Base-by-base conservation (phyloP, 805 yeast species). In the Babjeviella inositovora region DNA sequence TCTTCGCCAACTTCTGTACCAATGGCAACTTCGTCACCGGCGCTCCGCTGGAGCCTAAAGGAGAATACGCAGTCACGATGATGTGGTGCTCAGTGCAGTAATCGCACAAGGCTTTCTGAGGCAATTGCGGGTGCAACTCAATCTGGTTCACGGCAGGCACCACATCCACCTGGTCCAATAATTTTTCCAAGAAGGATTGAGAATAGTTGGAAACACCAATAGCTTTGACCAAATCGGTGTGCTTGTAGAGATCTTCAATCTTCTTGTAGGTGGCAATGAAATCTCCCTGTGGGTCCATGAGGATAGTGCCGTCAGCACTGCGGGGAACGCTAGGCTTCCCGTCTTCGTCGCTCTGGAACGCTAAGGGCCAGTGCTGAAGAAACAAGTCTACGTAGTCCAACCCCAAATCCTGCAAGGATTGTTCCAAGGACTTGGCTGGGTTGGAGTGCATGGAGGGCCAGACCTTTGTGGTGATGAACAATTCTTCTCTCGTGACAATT, bases 41-140 rank as follows among this genome's bases (percentile, higher is more conserved):
- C 1, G 80, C 80, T 21, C 77, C 77, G 11, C 50, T 40, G 3
- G 72, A 52, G 5, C 85, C 90, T 24, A 70, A 50, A 7, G 80
- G 79, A 13, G 75, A 62, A 33, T 62, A 72, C 0, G 76, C 75
- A 15, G 54, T 60, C 5, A 68, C 35, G 4, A 48, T 28, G 20
- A 62, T 58, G 4, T 47, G 42, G 22, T 59, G 37, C 11, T 45
- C 26, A 22, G 42, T 33, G 25, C 55, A 45, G 28, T 43, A 60
- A 7, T 51, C 45, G 15, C 50, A 49, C 28, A 61, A 39, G 12
- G 57, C 62, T 11, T 45, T 31, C 26, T 59, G 45, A 1, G 50
- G 56, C 8, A 58, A 46, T 24, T 41, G 40, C 15, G 50, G 50
- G 32, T 45, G 53, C 6, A 35, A 37, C 26, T 47, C 53, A 18